Base-by-base conservation (phyloP, 2,329 filamentous ascomycete genomes). In the Phialocephala sp. region DNA sequence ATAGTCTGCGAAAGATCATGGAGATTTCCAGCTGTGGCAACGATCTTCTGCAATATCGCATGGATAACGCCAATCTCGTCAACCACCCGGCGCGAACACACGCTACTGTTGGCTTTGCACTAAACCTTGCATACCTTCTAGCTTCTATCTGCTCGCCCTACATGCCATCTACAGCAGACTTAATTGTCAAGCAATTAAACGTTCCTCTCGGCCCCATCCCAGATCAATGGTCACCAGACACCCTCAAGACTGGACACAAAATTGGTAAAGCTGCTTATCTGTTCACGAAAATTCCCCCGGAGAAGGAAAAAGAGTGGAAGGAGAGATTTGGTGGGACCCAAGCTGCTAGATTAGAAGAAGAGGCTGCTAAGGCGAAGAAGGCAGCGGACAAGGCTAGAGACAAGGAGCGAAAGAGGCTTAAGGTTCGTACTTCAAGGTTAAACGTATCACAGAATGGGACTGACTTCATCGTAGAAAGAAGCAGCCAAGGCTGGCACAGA, bases 231-330 rank as follows among this genome's bases (percentile, higher is more conserved):
- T 75, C 77, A 20, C 78, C 80, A n/a, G 83, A 87, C 67, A 79
- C 83, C 2, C 81, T 95, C 70, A 83, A 87, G 73, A 84, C 90
- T 1, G 91, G 90, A 64, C 93, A 97, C 80, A 90, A 89, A 76
- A 90, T 97, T 69, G 92, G 92, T 71, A 90, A 90, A 75, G 88
- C 93, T 0, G 86, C 87, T 69, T 90, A 93, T 50, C 83, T 97
- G 37, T 97, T 97, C 80, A 87, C 87, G n/a, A 86, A 85, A 62
- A 97, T 97, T 74, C 91, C 93, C 69, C 84, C 89, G 11, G 89
- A 91, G 78, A 94, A 94, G 81, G 88, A 91, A 56, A 87, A 90
- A 60, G 91, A 94, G 77, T 97, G 93, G 93, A 88, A 90, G 65
- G 87, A 90, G 68, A 85, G 86, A 71, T 97, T 89, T 72, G 89